Base-by-base conservation (phyloP, 148 eudicot genomes). In the Rhododendron molle region DNA sequence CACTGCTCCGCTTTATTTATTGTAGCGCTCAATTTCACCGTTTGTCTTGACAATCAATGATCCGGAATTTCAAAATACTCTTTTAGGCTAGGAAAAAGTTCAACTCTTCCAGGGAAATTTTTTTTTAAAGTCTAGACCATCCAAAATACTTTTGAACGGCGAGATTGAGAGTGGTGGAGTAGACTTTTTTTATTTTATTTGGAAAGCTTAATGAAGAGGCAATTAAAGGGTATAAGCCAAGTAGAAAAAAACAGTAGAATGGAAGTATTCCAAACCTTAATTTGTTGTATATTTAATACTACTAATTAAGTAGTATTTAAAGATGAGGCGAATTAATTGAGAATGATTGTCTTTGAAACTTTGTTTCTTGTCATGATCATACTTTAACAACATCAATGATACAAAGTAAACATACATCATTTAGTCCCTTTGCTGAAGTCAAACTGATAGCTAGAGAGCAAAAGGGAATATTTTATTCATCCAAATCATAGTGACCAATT, bases 331-430 rank as follows among this genome's bases (percentile, higher is more conserved):
- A 50, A 52, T n/a, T 23, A 65, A 65, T 32, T 32, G 67, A 80
- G 43, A 11, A 80, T 80, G 52, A 56, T 81, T 81, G 56, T 16
- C 9, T 44, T 81, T 43, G n/a, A 86, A 52, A 32, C 36, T 72
- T 36, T 56, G 79, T 81, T 54, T 81, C 38, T 71, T 21, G 16
- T n/a, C 5, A 73, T 32, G 81, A 34, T 21, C 40, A 16, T 38
- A 32, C 80, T 85, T 71, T 81, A 74, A 72, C 80, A 82, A 58
- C 85, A 76, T 46, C 50, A 82, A 86, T 86, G 62, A 86, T 82
- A 58, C 5, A 86, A 86, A 86, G 82, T 86, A 1, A 82, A 1
- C 49, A 77, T 23, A 56, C 67, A 82, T 86, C 85, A 82, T 82
- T 82, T 46, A n/a, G 44, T 36, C 21, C 36, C 88, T 60, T 72